Evolutionary conservation across 148 eudicot genomes (phyloP), one percentile per base, ranked within the genome.

Genomic region (Cornus kousa): DNA sequence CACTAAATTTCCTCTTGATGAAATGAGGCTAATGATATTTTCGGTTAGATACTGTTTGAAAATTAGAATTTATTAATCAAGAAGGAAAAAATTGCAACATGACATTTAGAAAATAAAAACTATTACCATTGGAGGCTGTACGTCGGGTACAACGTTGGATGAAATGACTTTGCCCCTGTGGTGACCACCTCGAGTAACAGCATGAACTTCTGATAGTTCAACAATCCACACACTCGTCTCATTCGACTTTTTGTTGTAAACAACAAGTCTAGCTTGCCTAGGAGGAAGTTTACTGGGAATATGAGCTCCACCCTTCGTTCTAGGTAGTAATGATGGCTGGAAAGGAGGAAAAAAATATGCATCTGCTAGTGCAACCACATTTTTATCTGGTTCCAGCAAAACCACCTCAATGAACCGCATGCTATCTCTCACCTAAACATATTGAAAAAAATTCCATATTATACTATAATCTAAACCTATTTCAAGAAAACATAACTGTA

Each of bases 61-160:
- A 37, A 39, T 39, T 13, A 19, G 48, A 43, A 35, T 8, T 55
- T 10, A 68, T 48, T 19, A 53, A 55, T 9, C 53, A 37, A 5
- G 32, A 68, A 37, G 67, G 33, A 67, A 22, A 68, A 23, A 74
- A 12, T 0, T 62, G 20, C 24, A 62, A 5, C 22, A 62, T 62
- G 20, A 53, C 19, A 7, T 62, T 19, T 5, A 62, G 23, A 62
- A 57, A 62, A 62, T 20, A 20, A 62, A 19, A 10, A 62, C 0
- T 17, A 23, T 89, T 89, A 93, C 97, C 93, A 91, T 91, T 22
- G 97, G 97, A 83, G 97, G 97, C 85, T 93, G 97, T 48, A 93
- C 97, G 79, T 93, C 92, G 35, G 89, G 91, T 22, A 91, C 85
- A 67, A 88, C 89, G 76, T 81, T 79, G 50, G 93, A 85, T 16